phyloP scores from a whole-genome alignment of 768 basidiomycete genomes.

The Tephrocybe sp. region DNA sequence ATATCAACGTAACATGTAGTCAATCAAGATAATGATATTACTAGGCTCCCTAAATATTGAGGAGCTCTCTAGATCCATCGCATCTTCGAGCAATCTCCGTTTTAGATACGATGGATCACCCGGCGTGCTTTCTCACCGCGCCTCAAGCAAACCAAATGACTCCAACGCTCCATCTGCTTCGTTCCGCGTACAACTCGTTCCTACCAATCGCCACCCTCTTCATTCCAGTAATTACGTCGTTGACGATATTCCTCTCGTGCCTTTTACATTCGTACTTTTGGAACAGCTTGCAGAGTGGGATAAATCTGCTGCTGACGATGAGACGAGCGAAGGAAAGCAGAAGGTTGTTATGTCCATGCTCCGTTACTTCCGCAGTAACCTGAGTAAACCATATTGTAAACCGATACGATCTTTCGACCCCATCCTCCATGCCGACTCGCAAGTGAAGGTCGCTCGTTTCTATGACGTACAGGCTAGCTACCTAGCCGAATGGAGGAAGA shows the following conservation, averaged over 20 bases:
- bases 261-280: conserved; percentile 10
- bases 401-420: conserved; percentile 13
- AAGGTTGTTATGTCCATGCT: conserved; percentile 10
- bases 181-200: neutral
- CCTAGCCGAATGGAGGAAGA: conserved; percentile 3
- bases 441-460: conserved; percentile 4
- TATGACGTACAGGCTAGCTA: conserved; percentile 1
- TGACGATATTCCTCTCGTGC: conserved; percentile 8
- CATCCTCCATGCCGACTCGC: conserved; percentile 4
- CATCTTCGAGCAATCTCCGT: neutral
- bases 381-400: conserved; percentile 9
- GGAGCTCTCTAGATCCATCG: neutral
- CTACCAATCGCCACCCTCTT: conserved; percentile 1
- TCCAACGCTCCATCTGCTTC: neutral
- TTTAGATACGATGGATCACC: neutral
- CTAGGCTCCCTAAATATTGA: neutral
- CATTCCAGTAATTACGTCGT: neutral
- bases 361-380: conserved; percentile 7
- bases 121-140: neutral
- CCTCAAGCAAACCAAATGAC: neutral
- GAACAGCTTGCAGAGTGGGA: conserved; percentile 13
- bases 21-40: conserved; percentile 5
- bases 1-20: neutral
- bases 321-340: neutral
- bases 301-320: neutral